Evolutionary conservation across 495 filamentous ascomycete species (phyloP), one percentile per base, ranked within the genome.

Genomic region (Neurospora sp.): DNA sequence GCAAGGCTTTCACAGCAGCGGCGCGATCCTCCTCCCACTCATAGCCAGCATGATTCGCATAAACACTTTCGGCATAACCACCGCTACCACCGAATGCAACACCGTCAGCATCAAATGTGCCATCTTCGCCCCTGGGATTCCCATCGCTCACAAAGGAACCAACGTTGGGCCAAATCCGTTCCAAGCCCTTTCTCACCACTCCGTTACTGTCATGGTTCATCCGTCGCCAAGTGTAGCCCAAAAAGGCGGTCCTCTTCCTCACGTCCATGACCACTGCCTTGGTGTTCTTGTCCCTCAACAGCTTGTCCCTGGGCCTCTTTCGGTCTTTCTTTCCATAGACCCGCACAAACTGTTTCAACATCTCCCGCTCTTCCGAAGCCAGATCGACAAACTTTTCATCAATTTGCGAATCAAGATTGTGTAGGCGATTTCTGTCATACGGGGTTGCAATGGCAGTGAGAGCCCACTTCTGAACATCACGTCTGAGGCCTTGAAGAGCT

Each of bases 171-270:
- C 53, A 65, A 65, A 65, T 65, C 22, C 53, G 14, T 35, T 31
- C 47, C 70, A 37, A 71, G 8, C 53, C 39, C 70, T 22, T 42
- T 65, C 22, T 47, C 72, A 39, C 41, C 59, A 0, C 69, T 39
- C 61, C 70, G 16, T 61, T 73, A 18, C 70, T 20, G 42, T 65
- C 22, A n/a, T 53, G 76, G 75, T 73, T 73, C 74, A 82, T 79
- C 18, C 84, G 75, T 5, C 89, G 87, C 80, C 94, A 97, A 14
- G 92, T 94, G 80, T 98, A 98, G n/a, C 95, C 94, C 70, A 94
- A 79, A 81, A 97, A 97, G 2, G 93, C 93, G 10, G 87, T 91
- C 81, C 83, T 87, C 79, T 94, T 94, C 73, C 95, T 87, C 71
- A 94, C 86, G 71, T 94, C 91, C 75, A 98, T 81, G 2, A 89